phyloP scores from a whole-genome alignment of 257 asterid genomes.

The Solanum clarkiae region DNA sequence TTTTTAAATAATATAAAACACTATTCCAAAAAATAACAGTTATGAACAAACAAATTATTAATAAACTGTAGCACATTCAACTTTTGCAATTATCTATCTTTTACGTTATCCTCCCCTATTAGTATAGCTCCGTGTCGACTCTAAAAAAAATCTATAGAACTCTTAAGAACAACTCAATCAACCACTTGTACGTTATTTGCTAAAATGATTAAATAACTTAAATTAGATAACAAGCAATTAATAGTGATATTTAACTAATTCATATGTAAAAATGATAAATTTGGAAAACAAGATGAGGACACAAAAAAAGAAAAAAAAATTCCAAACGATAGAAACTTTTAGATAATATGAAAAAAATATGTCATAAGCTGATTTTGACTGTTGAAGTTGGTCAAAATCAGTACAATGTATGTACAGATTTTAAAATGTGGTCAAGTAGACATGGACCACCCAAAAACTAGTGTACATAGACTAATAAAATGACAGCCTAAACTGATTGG shows the following conservation, averaged over 20 bases:
- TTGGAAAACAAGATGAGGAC: not conserved
- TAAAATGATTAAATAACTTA: not conserved
- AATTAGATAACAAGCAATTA: not conserved
- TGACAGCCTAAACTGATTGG: not conserved
- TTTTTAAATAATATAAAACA: not conserved
- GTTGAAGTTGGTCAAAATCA: not conserved
- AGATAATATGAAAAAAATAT: no score
- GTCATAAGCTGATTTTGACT: not conserved
- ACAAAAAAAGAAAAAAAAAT: not conserved
- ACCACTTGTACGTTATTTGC: not conserved
- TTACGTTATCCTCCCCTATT: not conserved
- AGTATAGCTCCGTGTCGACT: not conserved
- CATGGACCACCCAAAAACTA: not conserved
- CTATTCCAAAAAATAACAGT: not conserved
- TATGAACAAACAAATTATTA: not conserved
- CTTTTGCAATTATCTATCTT: not conserved
- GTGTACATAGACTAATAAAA: not conserved
- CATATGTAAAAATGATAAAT: not conserved
- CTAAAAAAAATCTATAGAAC: not conserved
- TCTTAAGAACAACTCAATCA: not conserved
- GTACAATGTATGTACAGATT: not conserved
- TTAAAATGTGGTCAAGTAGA: not conserved
- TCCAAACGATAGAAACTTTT: no score
- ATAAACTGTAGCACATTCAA: not conserved
- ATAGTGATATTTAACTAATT: not conserved